These are phyloP conservation scores for Plasmopara muralis DNA, from an alignment of 352 stramenopile genomes.

Conservation along the genomic window DNA sequence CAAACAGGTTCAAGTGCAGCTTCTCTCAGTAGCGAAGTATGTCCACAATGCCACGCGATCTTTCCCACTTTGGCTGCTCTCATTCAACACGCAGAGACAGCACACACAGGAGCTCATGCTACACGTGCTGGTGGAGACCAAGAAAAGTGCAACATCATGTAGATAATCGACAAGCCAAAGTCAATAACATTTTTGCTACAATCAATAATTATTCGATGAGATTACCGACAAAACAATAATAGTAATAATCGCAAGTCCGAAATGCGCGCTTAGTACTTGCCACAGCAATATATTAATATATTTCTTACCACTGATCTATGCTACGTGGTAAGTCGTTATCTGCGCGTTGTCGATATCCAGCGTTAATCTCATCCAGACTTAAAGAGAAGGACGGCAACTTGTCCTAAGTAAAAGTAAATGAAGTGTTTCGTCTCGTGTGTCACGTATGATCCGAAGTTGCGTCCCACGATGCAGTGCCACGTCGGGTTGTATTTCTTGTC, in stretches of 20 bases:
- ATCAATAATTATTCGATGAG: no score
- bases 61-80: conserved; percentile 48
- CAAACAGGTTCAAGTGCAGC: conserved; percentile 9
- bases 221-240: no score
- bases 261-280: conserved; percentile 7
- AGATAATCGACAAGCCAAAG: conserved; percentile 3
- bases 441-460: conserved; percentile 93
- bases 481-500: conserved; percentile 91
- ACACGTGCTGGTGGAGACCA: conserved; percentile 21
- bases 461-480: conserved; percentile 93
- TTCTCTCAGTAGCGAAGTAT: conserved; percentile 32
- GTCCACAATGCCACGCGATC: conserved; percentile 55
- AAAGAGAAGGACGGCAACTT: conserved; percentile 91
- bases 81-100: conserved; percentile 55
- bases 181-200: no score
- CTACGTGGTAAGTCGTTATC: conserved; percentile 12
- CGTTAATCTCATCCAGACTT: conserved; percentile 76
- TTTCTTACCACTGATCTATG: conserved; percentile 9
- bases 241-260: conserved; percentile 1
- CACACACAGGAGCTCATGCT: conserved; percentile 27
- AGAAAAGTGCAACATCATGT: conserved; percentile 65
- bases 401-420: conserved; percentile 95
- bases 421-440: conserved; percentile 93
- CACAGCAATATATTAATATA: conserved; percentile 26
- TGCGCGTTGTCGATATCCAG: not conserved